Evolutionary conservation across 495 filamentous ascomycete genomes (phyloP).

Genomic region (Aspergillus coremiiformis): DNA sequence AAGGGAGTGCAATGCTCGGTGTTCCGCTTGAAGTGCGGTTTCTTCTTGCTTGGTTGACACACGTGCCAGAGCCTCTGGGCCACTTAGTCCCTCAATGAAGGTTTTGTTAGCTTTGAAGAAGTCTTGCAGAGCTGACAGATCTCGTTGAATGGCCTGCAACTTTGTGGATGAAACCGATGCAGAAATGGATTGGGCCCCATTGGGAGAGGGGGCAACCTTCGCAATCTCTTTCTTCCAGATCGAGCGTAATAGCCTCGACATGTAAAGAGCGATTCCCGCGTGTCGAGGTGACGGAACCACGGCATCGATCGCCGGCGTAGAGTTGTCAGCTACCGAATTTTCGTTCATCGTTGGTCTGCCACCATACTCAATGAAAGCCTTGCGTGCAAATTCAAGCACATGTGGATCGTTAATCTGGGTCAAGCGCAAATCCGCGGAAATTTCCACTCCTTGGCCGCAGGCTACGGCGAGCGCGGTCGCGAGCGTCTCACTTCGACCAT

Average conservation of each 20-base stretch:
- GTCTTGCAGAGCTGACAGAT: constrained; percentile 64
- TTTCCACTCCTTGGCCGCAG: constrained; percentile 80
- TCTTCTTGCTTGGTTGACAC: constrained; percentile 77
- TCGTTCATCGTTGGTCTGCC: constrained; percentile 74
- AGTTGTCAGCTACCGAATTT: constrained; percentile 57
- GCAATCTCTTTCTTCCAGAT: constrained; percentile 73
- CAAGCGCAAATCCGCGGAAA: constrained; percentile 61
- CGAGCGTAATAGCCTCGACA: constrained; percentile 72
- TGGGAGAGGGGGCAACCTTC: constrained; percentile 49
- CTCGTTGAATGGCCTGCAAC: constrained; percentile 67
- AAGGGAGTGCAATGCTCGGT: constrained; percentile 82
- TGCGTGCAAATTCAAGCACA: constrained; percentile 73
- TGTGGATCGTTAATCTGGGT: constrained; percentile 68
- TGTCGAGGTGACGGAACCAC: constrained; percentile 85
- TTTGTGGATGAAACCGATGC: constrained; percentile 53
- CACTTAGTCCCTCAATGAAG: constrained; percentile 87
- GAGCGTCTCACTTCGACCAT: constrained; percentile 78
- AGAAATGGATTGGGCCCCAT: constrained; percentile 40
- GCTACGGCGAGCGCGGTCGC: constrained; percentile 93
- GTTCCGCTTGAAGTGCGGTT: constrained; percentile 81
- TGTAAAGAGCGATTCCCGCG: constrained; percentile 77
- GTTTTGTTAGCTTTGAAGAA: constrained; percentile 80
- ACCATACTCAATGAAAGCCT: constrained; percentile 82
- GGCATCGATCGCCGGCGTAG: constrained; percentile 57
- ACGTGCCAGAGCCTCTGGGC: constrained; percentile 68